These are phyloP conservation scores for Trametes punicea DNA, from an alignment of 768 basidiomycete genomes.

Conservation along the genomic window DNA sequence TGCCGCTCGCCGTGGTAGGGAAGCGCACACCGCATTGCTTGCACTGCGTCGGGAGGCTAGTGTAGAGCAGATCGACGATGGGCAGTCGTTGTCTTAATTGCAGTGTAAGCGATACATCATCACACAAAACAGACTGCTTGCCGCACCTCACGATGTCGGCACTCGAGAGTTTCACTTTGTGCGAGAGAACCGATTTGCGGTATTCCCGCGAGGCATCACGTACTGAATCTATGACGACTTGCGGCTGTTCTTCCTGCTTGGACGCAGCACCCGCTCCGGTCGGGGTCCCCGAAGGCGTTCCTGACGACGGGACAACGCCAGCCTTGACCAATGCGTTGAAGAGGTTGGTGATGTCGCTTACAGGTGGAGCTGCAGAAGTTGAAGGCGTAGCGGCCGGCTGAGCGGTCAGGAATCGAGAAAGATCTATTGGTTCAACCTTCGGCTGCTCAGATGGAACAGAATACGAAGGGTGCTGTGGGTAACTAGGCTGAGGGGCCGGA, in stretches of 20 bases:
- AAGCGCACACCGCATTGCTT: conserved; percentile 93
- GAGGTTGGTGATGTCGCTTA: conserved; percentile 50
- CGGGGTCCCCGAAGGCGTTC: conserved; percentile 53
- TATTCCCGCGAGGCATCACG: conserved; percentile 55
- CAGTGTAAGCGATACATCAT: neutral
- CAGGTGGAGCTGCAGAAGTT: conserved; percentile 24
- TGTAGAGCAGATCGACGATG: conserved; percentile 67
- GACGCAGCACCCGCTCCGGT: conserved; percentile 44
- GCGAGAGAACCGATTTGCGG: conserved; percentile 53
- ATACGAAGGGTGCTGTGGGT: conserved; percentile 32
- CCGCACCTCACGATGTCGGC: conserved; percentile 72
- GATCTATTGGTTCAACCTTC: conserved; percentile 32
- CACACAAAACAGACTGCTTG: neutral
- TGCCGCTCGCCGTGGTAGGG: conserved; percentile 65
- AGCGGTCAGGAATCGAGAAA: conserved; percentile 30
- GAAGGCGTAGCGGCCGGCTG: conserved; percentile 26
- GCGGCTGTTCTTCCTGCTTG: conserved; percentile 34
- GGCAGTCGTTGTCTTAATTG: conserved; percentile 51
- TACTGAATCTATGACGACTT: conserved; percentile 34
- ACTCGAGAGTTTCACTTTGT: conserved; percentile 59
- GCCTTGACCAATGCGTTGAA: conserved; percentile 72
- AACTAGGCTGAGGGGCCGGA: conserved; percentile 29
- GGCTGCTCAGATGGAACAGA: conserved; percentile 21
- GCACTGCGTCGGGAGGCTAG: conserved; percentile 77
- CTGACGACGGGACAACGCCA: conserved; percentile 63